Percentiles rank a stretch among this genome's conserved stretches.
These are phyloP conservation scores for Leptographium wingfieldii DNA, from an alignment of 2,329 filamentous ascomycete species.

Conservation along the genomic window DNA sequence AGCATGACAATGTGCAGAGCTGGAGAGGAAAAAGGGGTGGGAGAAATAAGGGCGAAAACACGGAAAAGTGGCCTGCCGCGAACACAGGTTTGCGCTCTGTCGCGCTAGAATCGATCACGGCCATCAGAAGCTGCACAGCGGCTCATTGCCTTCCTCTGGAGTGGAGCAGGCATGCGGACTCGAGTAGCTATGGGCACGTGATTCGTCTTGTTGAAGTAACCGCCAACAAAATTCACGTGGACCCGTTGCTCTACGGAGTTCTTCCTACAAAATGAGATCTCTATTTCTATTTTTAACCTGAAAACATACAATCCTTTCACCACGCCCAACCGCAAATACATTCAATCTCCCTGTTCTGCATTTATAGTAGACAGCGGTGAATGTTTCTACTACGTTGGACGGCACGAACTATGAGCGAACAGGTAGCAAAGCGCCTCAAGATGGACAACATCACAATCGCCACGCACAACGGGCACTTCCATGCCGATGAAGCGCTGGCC, in stretches of 20 bases:
- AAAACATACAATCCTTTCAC: no score
- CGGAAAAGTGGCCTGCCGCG: background rate
- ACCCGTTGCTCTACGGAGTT: no score
- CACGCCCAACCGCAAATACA: no score
- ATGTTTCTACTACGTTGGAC: background rate
- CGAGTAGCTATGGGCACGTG: no score
- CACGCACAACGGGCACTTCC: constrained; percentile 97
- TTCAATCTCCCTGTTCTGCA: no score
- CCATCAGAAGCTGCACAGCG: background rate
- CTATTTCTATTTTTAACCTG: no score
- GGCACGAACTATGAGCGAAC: constrained; percentile 37
- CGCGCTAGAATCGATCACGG: constrained; percentile 4
- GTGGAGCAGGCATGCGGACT: background rate
- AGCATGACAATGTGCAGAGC: background rate
- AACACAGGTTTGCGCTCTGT: background rate
- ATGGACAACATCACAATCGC: constrained; percentile 62
- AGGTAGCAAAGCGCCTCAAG: constrained; percentile 76
- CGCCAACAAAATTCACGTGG: no score
- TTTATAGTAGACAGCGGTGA: background rate
- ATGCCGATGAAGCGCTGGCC: constrained; percentile 94
- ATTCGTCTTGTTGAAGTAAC: no score
- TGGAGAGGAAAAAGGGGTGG: background rate
- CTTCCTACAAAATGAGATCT: no score
- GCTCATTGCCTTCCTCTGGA: background rate
- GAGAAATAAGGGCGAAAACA: constrained; percentile 3